phyloP scores from a whole-genome alignment of 306 rosid genomes.

The Lathyrus aphaca region DNA sequence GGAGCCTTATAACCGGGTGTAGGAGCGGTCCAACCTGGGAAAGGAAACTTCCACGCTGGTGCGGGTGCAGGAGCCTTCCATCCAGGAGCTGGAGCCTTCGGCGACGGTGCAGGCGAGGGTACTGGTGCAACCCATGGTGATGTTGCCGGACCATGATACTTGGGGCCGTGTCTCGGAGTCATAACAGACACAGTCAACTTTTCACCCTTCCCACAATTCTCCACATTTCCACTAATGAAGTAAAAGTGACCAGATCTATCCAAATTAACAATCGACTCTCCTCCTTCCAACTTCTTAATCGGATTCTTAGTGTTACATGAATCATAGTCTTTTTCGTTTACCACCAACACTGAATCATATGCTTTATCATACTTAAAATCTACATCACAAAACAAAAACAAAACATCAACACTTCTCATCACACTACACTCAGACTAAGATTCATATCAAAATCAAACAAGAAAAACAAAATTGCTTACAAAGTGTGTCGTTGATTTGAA shows the following conservation, averaged over 20 bases:
- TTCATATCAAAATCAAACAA: not conserved
- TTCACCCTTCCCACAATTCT: conserved; percentile 55
- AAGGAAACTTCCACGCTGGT: not conserved
- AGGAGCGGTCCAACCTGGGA: too few species aligned
- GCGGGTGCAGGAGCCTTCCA: not conserved
- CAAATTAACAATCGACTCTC: conserved; percentile 52
- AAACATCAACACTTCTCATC: not conserved
- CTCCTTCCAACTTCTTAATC: conserved; percentile 38
- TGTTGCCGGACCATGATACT: not conserved
- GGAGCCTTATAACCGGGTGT: too few species aligned
- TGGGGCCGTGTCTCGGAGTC: conserved; percentile 32
- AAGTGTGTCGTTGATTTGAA: conserved; percentile 73
- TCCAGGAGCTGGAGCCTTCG: not conserved
- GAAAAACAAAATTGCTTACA: conserved; percentile 34
- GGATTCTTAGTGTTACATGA: conserved; percentile 57
- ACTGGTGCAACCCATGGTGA: not conserved
- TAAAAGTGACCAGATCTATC: conserved; percentile 62
- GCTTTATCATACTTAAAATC: conserved; percentile 68
- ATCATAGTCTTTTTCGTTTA: conserved; percentile 53
- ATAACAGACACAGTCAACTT: conserved; percentile 55
- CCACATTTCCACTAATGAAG: conserved; percentile 57
- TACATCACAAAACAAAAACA: conserved; percentile 20
- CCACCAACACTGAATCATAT: conserved; percentile 63
- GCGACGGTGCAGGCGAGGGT: not conserved
- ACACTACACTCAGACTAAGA: too few species aligned